Base-by-base conservation (phyloP, 2,329 filamentous ascomycete species). In the Byssoonygena ceratinophila region DNA sequence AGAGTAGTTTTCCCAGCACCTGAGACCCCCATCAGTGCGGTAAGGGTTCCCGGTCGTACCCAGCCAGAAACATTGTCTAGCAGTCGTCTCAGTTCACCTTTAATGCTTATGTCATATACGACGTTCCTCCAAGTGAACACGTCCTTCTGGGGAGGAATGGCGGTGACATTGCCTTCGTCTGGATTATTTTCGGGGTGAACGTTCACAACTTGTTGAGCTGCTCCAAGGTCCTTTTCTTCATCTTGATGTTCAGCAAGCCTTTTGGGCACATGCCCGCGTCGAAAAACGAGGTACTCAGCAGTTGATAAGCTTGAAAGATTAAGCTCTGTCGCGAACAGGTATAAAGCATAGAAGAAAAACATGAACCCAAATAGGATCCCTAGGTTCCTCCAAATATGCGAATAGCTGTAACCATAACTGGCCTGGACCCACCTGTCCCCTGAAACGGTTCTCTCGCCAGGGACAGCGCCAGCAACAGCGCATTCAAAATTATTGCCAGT, bases 281-380 rank as follows among this genome's bases (percentile, higher is more conserved):
- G 76, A 63, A 86, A 88, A 8, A 88, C 80, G 0, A 89, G 75
- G 1, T 82, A 77, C 61, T 89, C 84, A 0, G 82, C 84, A 0
- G 77, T 82, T 48, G 79, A 84, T 1, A 72, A 70, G 0, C 77
- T 79, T 1, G 77, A 72, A 0, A 82, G 82, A 65, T 85, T 85
- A 59, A 84, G 58, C 61, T 88, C 84, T 0, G 77, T 76, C 0
- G 79, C 78, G 14, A 78, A 43, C 47, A 87, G 76, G 66, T 88
- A 86, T 1, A 83, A 58, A 2, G 66, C 54, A 68, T 82, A 77
- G 68, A 87, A 86, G 52, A 75, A 78, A 27, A 85, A 59, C 48
- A 83, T 66, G 65, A 87, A 85, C 0, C 66, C 83, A 14, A 82
- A 62, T 1, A 87, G 64, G 52, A 88, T 84, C 0, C 83, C 84